phyloP scores from a whole-genome alignment of 805 yeast species.

The Suhomyces sp. region DNA sequence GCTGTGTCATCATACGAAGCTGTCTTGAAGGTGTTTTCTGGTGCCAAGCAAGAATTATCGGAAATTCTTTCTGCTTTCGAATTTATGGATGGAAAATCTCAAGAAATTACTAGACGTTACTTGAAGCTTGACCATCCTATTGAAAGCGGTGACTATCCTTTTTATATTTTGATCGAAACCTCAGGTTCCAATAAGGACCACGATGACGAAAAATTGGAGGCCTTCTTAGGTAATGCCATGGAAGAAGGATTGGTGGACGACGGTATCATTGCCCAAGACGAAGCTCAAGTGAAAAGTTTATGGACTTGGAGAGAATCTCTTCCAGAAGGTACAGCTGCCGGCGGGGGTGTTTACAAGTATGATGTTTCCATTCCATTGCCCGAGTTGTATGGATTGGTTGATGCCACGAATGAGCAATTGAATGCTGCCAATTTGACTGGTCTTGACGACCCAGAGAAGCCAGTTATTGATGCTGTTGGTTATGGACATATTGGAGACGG shows the following conservation, averaged over 20 bases:
- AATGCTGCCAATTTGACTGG: constrained; percentile 58
- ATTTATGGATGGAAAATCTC: constrained; percentile 81
- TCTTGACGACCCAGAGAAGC: constrained; percentile 57
- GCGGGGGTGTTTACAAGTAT: constrained; percentile 95
- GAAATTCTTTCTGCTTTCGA: constrained; percentile 93
- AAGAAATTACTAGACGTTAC: constrained; percentile 59
- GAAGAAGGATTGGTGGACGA: constrained; percentile 83
- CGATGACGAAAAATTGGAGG: constrained; percentile 85
- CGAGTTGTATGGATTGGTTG: constrained; percentile 79
- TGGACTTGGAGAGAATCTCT: constrained; percentile 97
- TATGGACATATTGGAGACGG: constrained; percentile 99
- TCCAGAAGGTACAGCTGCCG: constrained; percentile 81
- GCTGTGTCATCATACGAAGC: constrained; percentile 79
- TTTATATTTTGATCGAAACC: constrained; percentile 89
- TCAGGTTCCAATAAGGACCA: constrained; percentile 94
- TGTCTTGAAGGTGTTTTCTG: constrained; percentile 79
- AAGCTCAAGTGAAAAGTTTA: constrained; percentile 73
- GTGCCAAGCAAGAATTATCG: constrained; percentile 73
- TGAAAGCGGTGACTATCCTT: constrained; percentile 74
- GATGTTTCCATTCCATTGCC: constrained; percentile 90
- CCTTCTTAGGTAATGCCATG: constrained; percentile 80
- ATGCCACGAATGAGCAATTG: constrained; percentile 67
- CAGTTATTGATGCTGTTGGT: constrained; percentile 88
- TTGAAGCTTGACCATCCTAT: constrained; percentile 70
- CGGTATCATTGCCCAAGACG: constrained; percentile 96